Evolutionary conservation across 2,329 filamentous ascomycete species (phyloP), one percentile per base, ranked within the genome.

Genomic region (Chaetomium sp.): DNA sequence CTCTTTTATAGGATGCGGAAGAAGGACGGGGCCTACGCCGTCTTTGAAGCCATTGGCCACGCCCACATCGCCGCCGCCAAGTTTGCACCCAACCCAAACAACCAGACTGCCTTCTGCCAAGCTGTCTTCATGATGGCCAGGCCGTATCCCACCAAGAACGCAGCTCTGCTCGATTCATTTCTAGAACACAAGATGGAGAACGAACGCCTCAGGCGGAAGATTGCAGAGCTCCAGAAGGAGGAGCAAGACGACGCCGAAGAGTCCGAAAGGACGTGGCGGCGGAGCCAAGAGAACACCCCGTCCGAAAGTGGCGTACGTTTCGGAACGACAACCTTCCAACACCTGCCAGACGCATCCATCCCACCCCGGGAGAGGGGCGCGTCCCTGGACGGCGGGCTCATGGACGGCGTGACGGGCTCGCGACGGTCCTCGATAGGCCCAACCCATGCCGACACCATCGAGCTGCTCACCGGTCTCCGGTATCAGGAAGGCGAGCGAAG

Each of bases 171-270:
- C 23, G 93, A 98, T 78, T 96, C 93, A 0, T 97, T 97, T 72
- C 82, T 98, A 31, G 94, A 98, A 75, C 93, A 97, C 79, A 97
- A 97, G 78, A 94, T 97, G 62, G 94, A 97, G 76, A 97, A 97
- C 72, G 93, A 97, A 79, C 87, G 93, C 4, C 78, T 98, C 57
- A 88, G 87, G 72, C 90, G 92, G 71, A 87, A 92, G 51, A 96
- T 98, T 67, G 88, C 90, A 21, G 92, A 96, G 77, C 81, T 97
- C 62, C 91, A 91, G 70, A 85, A 86, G 67, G 94, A 97, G 76
- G 94, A 97, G 75, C 87, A 89, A 63, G 91, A 93, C 62, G 93
- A 96, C 66, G 83, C 84, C 19, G 89, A 90, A 65, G 85, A 87
- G 64, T 84, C 87, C 59, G 84, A 87, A 65, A 82, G 82, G 67